phyloP scores from a whole-genome alignment of 1,139 yeast species.

The Candida sanyaensis region DNA sequence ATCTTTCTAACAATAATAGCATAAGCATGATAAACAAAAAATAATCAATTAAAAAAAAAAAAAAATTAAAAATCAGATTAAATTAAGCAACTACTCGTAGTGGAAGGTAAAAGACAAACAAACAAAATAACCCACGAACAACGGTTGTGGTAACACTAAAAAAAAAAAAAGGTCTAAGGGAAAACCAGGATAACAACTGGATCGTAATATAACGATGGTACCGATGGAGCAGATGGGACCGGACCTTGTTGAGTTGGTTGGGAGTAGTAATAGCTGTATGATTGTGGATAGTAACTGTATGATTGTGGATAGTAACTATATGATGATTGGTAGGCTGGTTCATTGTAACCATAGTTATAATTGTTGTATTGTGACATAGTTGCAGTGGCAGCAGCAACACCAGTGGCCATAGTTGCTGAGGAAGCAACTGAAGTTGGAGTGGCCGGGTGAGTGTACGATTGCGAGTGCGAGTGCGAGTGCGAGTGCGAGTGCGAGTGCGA shows the following conservation, averaged over 20 bases:
- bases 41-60: background rate
- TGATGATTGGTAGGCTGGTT: background rate
- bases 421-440: background rate
- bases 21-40: background rate
- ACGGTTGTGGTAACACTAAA: background rate
- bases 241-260: background rate
- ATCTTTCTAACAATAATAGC: background rate
- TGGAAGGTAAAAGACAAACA: background rate
- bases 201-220: constrained; percentile 4
- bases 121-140: background rate
- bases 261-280: background rate
- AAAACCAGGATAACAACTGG: constrained; percentile 4
- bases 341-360: constrained; percentile 1
- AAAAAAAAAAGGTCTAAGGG: constrained; percentile 1
- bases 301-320: constrained; percentile 1
- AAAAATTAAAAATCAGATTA: background rate
- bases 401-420: background rate
- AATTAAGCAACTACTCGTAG: background rate
- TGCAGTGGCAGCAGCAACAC: background rate
- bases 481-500: no score
- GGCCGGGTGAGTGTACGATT: no score
- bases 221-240: constrained; percentile 1
- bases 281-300: constrained; percentile 1
- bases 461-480: no score
- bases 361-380: background rate